Conservation (phyloP, 768 basidiomycete species). For the Kwoniella dendrophila region DNA sequence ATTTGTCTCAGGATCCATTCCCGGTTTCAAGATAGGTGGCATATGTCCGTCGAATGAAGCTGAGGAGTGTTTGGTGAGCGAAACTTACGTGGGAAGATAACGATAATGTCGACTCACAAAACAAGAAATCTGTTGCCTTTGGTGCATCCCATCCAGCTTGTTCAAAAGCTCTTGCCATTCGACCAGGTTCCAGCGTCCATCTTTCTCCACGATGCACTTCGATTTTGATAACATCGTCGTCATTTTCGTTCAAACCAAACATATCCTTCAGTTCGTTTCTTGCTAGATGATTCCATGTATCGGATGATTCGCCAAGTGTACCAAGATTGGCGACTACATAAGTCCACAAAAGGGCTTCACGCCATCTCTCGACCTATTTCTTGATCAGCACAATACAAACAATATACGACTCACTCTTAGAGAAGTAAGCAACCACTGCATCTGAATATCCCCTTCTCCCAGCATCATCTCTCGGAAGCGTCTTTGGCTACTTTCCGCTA, state of each 20-base stretch:
- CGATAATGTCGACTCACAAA: slow-evolving; percentile 37
- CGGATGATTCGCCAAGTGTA: slow-evolving; percentile 17
- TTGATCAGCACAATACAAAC: slow-evolving; percentile 1
- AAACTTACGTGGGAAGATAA: no score
- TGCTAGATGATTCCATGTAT: slow-evolving; percentile 37
- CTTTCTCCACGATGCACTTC: slow-evolving; percentile 43
- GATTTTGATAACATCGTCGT: slow-evolving; percentile 42
- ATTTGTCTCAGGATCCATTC: slow-evolving; percentile 8
- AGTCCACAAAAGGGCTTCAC: slow-evolving; percentile 55
- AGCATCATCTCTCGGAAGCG: slow-evolving; percentile 46
- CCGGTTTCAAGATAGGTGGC: slow-evolving; percentile 40
- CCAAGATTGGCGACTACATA: slow-evolving; percentile 50
- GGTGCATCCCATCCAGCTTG: slow-evolving; percentile 51
- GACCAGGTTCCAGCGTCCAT: slow-evolving; percentile 43
- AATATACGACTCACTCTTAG: slow-evolving; percentile 29
- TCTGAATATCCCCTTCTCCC: slow-evolving; percentile 50
- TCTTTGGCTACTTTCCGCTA: slow-evolving; percentile 37
- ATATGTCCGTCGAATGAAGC: slow-evolving; percentile 53
- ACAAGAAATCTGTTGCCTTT: slow-evolving; percentile 48
- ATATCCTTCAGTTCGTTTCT: slow-evolving; percentile 39
- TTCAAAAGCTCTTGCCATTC: slow-evolving; percentile 35
- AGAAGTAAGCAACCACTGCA: slow-evolving; percentile 49
- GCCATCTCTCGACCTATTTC: slow-evolving; percentile 50
- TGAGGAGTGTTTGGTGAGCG: slow-evolving; percentile 5
- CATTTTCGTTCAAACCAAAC: slow-evolving; percentile 40